phyloP scores from a whole-genome alignment of 192 early-diverging fungal species.

The Diversispora eburnea region DNA sequence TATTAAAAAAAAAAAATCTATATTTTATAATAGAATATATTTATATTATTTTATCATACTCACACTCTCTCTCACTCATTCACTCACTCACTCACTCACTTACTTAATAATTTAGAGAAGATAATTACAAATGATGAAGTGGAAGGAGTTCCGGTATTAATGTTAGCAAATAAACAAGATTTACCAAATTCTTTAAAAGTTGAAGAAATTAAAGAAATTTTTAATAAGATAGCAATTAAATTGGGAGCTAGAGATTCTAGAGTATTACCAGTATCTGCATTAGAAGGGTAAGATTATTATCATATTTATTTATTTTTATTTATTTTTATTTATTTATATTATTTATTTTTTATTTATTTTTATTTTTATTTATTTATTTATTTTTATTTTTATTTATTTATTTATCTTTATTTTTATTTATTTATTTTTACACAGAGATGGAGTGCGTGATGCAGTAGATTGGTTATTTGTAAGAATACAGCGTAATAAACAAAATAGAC shows the following conservation, averaged over 20 bases:
- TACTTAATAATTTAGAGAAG: slow-evolving; percentile 56
- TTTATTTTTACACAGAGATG: slow-evolving; percentile 50
- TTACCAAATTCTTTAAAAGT: slow-evolving; percentile 61
- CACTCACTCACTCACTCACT: not conserved
- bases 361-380: not conserved
- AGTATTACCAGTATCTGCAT: slow-evolving; percentile 77
- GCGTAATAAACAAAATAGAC: slow-evolving; percentile 74
- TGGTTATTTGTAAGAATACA: slow-evolving; percentile 85
- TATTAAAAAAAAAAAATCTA: not conserved
- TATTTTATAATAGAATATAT: not conserved
- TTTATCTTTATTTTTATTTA: slow-evolving; percentile 13
- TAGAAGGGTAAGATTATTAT: slow-evolving; percentile 65
- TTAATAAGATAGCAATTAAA: slow-evolving; percentile 81
- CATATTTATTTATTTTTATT: not conserved
- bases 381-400: slow-evolving; percentile 1
- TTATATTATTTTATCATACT: slow-evolving; percentile 7
- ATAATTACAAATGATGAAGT: slow-evolving; percentile 73
- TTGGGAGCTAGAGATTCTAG: slow-evolving; percentile 84
- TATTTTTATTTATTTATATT: slow-evolving; percentile 1
- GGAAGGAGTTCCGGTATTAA: slow-evolving; percentile 83
- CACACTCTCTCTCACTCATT: no score
- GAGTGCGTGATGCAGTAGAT: slow-evolving; percentile 83
- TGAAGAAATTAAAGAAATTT: slow-evolving; percentile 85
- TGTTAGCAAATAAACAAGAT: slow-evolving; percentile 96
- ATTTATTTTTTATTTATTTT: slow-evolving; percentile 7